phyloP scores from a whole-genome alignment of 2,329 filamentous ascomycete species.

The Aspergillus alliaceus region DNA sequence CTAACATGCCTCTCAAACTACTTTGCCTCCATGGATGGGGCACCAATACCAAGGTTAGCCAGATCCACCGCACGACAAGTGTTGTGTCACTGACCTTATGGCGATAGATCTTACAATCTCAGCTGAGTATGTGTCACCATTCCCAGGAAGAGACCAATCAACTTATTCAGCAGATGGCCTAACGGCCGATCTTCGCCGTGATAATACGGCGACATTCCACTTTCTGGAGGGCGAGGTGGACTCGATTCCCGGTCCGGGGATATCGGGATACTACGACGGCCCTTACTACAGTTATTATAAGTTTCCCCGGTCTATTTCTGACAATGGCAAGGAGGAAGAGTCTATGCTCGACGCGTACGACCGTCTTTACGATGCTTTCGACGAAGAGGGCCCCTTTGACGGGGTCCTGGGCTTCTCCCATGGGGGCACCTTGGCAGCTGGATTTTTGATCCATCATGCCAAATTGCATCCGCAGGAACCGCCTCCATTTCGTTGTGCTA shows the following conservation, averaged over 20 bases:
- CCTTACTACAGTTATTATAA: conserved; percentile 36
- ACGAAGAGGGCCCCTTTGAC: conserved; percentile 31
- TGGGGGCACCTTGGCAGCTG: conserved; percentile 32
- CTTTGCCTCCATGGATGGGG: conserved; percentile 37
- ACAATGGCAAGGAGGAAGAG: conserved; percentile 22
- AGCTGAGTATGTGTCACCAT: conserved; percentile 23
- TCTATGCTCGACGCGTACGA: conserved; percentile 27
- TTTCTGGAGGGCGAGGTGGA: conserved; percentile 32
- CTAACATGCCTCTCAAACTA: conserved; percentile 27
- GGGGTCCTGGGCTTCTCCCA: conserved; percentile 38
- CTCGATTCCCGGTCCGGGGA: conserved; percentile 27
- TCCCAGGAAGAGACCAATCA: background rate
- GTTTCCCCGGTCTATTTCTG: conserved; percentile 25
- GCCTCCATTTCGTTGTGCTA: conserved; percentile 31
- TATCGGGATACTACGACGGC: conserved; percentile 30
- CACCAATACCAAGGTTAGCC: conserved; percentile 28
- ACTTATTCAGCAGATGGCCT: conserved; percentile 20
- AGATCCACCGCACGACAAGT: background rate
- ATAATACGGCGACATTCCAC: conserved; percentile 30
- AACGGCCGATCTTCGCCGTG: conserved; percentile 26
- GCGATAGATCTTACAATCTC: conserved; percentile 29
- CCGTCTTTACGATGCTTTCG: conserved; percentile 27
- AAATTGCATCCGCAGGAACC: conserved; percentile 21
- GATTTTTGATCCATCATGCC: conserved; percentile 30
- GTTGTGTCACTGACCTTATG: background rate